These are phyloP conservation scores for Axilococcus clingmanii DNA, from an alignment of 139 green algal genomes.

Conservation along the genomic window DNA sequence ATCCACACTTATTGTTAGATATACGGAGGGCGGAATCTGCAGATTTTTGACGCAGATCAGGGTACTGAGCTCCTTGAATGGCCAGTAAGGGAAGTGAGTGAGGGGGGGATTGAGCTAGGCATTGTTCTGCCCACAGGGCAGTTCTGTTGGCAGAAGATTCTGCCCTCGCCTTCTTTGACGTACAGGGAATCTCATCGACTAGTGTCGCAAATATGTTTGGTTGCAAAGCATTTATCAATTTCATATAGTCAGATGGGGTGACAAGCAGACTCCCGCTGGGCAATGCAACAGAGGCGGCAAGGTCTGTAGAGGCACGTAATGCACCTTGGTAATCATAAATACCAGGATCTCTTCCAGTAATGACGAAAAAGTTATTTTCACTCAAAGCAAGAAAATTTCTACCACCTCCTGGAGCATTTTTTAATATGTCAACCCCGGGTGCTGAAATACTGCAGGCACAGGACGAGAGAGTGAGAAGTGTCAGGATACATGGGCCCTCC, in stretches of 20 bases:
- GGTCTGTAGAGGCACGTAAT: conserved; percentile 10
- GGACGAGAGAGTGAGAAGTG: too few relatives aligned
- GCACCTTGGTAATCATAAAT: conserved; percentile 38
- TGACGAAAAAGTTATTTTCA: conserved; percentile 19
- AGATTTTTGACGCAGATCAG: conserved; percentile 22
- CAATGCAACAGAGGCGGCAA: conserved; percentile 9
- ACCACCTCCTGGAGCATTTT: conserved; percentile 4
- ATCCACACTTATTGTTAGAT: conserved; percentile 27
- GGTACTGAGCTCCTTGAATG: conserved; percentile 25
- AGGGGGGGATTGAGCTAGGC: conserved; percentile 21
- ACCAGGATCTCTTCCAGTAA: conserved; percentile 45
- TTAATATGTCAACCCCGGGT: too few relatives aligned
- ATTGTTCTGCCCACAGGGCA: conserved; percentile 38
- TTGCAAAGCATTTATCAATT: conserved; percentile 29
- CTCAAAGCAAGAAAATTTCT: conserved; percentile 34
- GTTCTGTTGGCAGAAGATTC: conserved; percentile 21
- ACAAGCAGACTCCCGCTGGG: conserved; percentile 23
- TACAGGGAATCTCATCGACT: conserved; percentile 45
- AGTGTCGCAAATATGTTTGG: conserved; percentile 51
- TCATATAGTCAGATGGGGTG: conserved; percentile 39
- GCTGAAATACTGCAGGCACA: too few relatives aligned
- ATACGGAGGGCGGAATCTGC: conserved; percentile 10
- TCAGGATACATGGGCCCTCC: too few relatives aligned
- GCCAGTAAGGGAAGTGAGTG: conserved; percentile 12
- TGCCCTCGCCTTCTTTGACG: conserved; percentile 11